Conservation (phyloP, 345 rosid species). For the Eucalyptus regnans region DNA sequence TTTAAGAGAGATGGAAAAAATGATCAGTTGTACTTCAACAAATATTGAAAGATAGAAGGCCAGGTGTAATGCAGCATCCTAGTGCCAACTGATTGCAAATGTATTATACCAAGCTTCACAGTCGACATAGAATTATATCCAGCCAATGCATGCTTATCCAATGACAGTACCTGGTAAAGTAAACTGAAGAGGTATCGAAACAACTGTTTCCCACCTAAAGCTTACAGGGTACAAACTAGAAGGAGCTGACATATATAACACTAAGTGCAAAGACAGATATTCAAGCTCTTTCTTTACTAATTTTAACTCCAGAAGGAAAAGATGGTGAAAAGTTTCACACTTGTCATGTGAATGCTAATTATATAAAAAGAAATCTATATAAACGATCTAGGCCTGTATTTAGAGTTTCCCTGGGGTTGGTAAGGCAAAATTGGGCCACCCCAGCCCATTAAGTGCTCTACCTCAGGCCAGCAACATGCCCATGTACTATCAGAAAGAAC, state of each 20-base stretch:
- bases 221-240: not conserved
- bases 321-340: not conserved
- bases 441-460: not conserved
- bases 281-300: not conserved
- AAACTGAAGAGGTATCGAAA: not conserved
- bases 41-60: not conserved
- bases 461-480: not conserved
- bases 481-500: not conserved
- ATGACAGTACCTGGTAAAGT: not conserved
- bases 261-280: not conserved
- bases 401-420: not conserved
- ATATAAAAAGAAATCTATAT: not conserved
- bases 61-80: not conserved
- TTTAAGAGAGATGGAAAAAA: not conserved
- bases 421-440: not conserved
- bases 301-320: not conserved
- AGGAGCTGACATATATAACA: not conserved
- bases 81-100: not conserved
- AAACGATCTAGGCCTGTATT: not conserved
- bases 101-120: not conserved
- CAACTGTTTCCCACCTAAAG: not conserved
- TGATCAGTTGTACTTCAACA: not conserved
- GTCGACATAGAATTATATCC: not conserved
- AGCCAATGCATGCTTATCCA: not conserved
- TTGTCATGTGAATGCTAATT: not conserved